These are phyloP conservation scores for Claviceps fusiformis DNA, from an alignment of 2,329 filamentous ascomycete genomes.

Conservation along the genomic window DNA sequence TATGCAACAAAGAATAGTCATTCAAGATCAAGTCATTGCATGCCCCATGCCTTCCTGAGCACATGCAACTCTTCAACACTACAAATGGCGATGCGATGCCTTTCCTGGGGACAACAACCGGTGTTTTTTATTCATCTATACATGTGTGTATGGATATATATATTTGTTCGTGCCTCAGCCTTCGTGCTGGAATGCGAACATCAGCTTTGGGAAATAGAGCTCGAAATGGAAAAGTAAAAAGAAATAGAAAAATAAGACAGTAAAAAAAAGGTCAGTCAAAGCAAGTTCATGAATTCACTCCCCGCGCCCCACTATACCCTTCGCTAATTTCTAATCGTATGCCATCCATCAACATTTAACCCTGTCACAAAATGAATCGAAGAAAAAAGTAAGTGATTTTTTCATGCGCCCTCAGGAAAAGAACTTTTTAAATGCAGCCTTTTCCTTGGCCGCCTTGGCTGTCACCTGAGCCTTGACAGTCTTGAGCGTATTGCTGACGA, in stretches of 20 bases:
- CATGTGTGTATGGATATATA: too few relatives aligned
- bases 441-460: slow-evolving; percentile 72
- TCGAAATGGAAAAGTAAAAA: not conserved
- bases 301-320: not conserved
- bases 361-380: not conserved
- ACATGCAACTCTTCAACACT: too few relatives aligned
- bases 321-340: not conserved
- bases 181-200: too few relatives aligned
- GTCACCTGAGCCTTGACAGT: slow-evolving; percentile 64
- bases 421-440: slow-evolving; percentile 85
- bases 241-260: not conserved
- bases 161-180: too few relatives aligned
- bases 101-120: too few relatives aligned
- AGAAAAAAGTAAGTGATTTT: too few relatives aligned
- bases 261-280: not conserved
- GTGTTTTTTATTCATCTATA: too few relatives aligned
- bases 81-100: too few relatives aligned
- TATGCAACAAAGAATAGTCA: too few relatives aligned
- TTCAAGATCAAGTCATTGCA: too few relatives aligned
- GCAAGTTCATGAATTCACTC: not conserved
- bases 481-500: slow-evolving; percentile 60
- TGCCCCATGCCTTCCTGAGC: too few relatives aligned
- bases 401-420: slow-evolving; percentile 38
- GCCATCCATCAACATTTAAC: not conserved
- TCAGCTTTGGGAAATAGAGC: not conserved